Conservation (phyloP, 345 rosid genomes). For the Sisymbrium altissimum region DNA sequence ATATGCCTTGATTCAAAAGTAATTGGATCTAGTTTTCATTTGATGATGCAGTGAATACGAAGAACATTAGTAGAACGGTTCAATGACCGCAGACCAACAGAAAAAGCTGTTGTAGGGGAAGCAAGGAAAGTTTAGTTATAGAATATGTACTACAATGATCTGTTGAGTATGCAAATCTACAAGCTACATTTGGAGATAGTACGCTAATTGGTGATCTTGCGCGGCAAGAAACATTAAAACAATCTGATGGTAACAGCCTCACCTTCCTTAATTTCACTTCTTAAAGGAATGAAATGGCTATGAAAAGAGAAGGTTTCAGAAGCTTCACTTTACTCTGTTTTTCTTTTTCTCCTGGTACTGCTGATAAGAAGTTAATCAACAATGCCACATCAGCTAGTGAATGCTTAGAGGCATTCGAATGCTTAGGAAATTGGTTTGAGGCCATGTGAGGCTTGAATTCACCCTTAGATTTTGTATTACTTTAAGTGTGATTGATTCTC, state of each 20-base stretch:
- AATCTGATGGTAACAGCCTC: slow-evolving; percentile 55
- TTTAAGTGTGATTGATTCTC: background rate
- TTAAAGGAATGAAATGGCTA: background rate
- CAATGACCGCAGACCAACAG: slow-evolving; percentile 50
- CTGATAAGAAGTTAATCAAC: background rate
- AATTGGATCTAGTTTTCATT: background rate
- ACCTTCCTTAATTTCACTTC: background rate
- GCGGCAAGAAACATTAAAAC: slow-evolving; percentile 63
- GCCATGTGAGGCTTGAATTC: background rate
- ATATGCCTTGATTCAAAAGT: background rate
- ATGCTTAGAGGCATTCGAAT: background rate
- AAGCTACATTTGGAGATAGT: slow-evolving; percentile 40
- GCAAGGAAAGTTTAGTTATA: slow-evolving; percentile 46
- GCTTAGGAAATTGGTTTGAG: background rate
- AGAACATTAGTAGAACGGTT: background rate
- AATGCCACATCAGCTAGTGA: background rate
- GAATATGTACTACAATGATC: background rate
- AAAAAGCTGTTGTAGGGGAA: slow-evolving; percentile 73
- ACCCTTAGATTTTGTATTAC: background rate
- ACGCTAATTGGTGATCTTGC: slow-evolving; percentile 56
- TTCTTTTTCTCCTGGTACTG: background rate
- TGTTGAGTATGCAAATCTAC: background rate
- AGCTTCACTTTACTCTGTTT: background rate
- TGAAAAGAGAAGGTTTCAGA: background rate
- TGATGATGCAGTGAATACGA: background rate